Evolutionary conservation across 345 rosid species (phyloP), one percentile per base, ranked within the genome.

Genomic region (Reutealis trisperma): DNA sequence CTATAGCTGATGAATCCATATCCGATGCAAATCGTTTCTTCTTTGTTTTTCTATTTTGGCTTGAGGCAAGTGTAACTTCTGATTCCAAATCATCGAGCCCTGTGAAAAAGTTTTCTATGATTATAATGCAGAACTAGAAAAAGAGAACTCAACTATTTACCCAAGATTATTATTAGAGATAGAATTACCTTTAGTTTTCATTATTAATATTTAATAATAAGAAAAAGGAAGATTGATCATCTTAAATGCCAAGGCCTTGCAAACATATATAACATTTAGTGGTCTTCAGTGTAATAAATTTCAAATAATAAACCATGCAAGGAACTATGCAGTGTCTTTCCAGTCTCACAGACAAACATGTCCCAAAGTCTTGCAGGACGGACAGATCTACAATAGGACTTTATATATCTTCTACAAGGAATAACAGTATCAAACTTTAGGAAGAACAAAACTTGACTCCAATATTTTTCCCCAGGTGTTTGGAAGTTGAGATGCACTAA

Each of bases 21-120:
- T 84, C 85, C 30, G 87, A 70, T 57, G 85, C 87, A 63, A 77
- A 77, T 47, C 88, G 77, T 80, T 84, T 85, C 80, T 86, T 85
- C 64, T 67, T 82, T 64, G 76, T 21, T 61, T 79, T 84, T 71
- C 59, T 76, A 44, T 55, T 81, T 68, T 70, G 70, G 34, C 63
- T 74, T 42, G 83, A 65, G 54, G 82, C 72, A 47, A 63, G 65
- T 32, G 75, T 69, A 52, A 62, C 27, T 70, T 64, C 80, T n/a
- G 73, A 70, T 32, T 72, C 78, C 60, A 68, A 70, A 83, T 42
- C 55, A 63, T 47, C 45, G 32, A 54, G 32, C 71, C 71, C 80
- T 79, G 71, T 24, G 21, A 55, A 25, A 71, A 70, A 2, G n/a
- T 52, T 8, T 9, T 27, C 45, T 37, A 18, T 3, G 30, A 71